These are phyloP conservation scores for Hyaloscypha bicolor DNA, from an alignment of 495 filamentous ascomycete species.

Conservation along the genomic window DNA sequence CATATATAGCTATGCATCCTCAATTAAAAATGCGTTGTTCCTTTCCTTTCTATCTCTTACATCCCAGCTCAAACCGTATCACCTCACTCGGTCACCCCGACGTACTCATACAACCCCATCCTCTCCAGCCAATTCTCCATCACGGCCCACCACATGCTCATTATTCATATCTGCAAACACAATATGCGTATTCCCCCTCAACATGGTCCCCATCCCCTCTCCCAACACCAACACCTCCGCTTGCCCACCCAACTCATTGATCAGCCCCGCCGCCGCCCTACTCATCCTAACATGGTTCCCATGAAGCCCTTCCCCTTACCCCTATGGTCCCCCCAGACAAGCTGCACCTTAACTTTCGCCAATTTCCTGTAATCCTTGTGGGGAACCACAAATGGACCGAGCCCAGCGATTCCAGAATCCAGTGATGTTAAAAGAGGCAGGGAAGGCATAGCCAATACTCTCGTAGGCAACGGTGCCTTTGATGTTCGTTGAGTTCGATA, in stretches of 20 bases:
- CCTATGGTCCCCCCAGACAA: slow-evolving; percentile 50
- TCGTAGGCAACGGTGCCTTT: slow-evolving; percentile 52
- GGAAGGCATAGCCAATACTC: slow-evolving; percentile 47
- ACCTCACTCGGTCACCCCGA: no score
- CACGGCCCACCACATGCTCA: slow-evolving; percentile 41
- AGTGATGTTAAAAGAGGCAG: slow-evolving; percentile 37
- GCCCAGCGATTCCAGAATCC: slow-evolving; percentile 35
- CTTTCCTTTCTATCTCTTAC: no score
- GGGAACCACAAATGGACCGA: slow-evolving; percentile 42
- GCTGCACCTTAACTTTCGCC: slow-evolving; percentile 45
- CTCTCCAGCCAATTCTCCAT: slow-evolving; percentile 42
- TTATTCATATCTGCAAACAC: slow-evolving; percentile 51
- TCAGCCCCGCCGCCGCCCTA: slow-evolving; percentile 38
- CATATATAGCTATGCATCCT: no score
- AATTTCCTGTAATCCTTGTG: slow-evolving; percentile 50
- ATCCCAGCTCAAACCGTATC: no score
- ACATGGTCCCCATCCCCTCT: slow-evolving; percentile 36
- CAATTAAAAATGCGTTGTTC: no score
- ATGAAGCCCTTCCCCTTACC: slow-evolving; percentile 30
- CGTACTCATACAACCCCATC: slow-evolving; percentile 41
- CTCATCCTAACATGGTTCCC: slow-evolving; percentile 34
- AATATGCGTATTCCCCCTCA: slow-evolving; percentile 48
- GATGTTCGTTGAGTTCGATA: slow-evolving; percentile 47
- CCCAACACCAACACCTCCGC: slow-evolving; percentile 44
- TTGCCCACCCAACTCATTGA: slow-evolving; percentile 50